These are phyloP conservation scores for Caloboletus inedulis DNA, from an alignment of 1,284 basidiomycete genomes.

Conservation along the genomic window DNA sequence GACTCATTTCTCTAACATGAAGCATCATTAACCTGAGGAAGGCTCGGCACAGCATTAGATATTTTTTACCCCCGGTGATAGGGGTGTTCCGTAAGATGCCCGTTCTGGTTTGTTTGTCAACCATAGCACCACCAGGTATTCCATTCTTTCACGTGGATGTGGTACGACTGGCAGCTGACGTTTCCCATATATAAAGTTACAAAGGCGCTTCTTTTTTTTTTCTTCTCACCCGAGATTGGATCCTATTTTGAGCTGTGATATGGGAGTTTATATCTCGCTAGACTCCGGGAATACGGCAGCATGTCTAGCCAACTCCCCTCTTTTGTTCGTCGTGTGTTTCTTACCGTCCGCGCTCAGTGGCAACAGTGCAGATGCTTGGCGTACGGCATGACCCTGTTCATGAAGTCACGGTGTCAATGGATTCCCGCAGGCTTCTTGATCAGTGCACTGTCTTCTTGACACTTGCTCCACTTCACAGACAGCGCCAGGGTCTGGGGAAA, in stretches of 20 bases:
- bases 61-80: constrained; percentile 23
- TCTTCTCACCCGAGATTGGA: constrained; percentile 15
- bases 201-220: constrained; percentile 15
- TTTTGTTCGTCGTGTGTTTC: background rate
- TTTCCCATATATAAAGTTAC: constrained; percentile 8
- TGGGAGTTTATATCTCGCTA: constrained; percentile 4
- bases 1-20: constrained; percentile 18
- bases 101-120: background rate
- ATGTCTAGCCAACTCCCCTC: background rate
- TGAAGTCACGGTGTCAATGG: background rate
- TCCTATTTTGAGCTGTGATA: constrained; percentile 7
- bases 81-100: constrained; percentile 20
- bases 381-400: constrained; percentile 4
- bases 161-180: constrained; percentile 10
- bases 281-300: constrained; percentile 11
- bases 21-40: constrained; percentile 10
- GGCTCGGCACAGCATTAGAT: constrained; percentile 22
- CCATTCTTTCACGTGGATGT: constrained; percentile 1
- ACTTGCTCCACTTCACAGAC: background rate
- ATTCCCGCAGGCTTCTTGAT: background rate
- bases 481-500: background rate
- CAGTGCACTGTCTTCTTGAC: background rate
- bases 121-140: constrained; percentile 1
- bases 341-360: background rate
- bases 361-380: background rate